Evolutionary conservation across 805 yeast genomes (phyloP).

Genomic region (Saturnispora diversa): DNA sequence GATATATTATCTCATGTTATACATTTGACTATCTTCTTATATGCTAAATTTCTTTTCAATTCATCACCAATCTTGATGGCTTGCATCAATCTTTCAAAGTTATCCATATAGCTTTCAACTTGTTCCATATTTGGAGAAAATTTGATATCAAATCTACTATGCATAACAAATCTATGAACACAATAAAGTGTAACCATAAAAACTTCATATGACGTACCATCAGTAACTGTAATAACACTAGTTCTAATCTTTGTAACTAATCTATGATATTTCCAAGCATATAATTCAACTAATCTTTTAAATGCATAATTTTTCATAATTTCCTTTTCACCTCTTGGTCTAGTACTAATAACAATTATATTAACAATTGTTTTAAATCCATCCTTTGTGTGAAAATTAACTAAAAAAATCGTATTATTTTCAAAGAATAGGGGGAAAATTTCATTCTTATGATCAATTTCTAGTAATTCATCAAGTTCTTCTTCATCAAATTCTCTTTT

Average conservation of each 20-base stretch:
- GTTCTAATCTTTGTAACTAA: slow-evolving; percentile 21
- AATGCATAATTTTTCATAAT: slow-evolving; percentile 24
- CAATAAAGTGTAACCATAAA: slow-evolving; percentile 23
- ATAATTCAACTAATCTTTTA: slow-evolving; percentile 26
- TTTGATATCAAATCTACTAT: slow-evolving; percentile 19
- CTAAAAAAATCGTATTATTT: slow-evolving; percentile 24
- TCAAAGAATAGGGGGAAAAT: slow-evolving; percentile 28
- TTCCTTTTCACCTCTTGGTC: slow-evolving; percentile 23
- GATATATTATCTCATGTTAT: background rate
- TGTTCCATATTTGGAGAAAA: slow-evolving; percentile 18
- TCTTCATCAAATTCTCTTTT: slow-evolving; percentile 28
- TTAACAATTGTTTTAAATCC: slow-evolving; percentile 14
- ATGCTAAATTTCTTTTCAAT: slow-evolving; percentile 13
- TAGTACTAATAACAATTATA: slow-evolving; percentile 23
- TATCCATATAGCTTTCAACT: slow-evolving; percentile 23
- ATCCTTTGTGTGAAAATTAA: slow-evolving; percentile 22
- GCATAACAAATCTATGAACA: slow-evolving; percentile 24
- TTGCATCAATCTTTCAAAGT: slow-evolving; percentile 26
- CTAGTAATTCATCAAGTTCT: slow-evolving; percentile 22
- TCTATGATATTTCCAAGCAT: slow-evolving; percentile 25
- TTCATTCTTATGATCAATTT: slow-evolving; percentile 24
- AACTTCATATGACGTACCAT: slow-evolving; percentile 21
- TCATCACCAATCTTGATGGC: slow-evolving; percentile 16
- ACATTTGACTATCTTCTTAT: slow-evolving; percentile 9
- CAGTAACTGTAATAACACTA: slow-evolving; percentile 18